Evolutionary conservation across 2,329 filamentous ascomycete genomes (phyloP).

Genomic region (Epichloe gansuensis): DNA sequence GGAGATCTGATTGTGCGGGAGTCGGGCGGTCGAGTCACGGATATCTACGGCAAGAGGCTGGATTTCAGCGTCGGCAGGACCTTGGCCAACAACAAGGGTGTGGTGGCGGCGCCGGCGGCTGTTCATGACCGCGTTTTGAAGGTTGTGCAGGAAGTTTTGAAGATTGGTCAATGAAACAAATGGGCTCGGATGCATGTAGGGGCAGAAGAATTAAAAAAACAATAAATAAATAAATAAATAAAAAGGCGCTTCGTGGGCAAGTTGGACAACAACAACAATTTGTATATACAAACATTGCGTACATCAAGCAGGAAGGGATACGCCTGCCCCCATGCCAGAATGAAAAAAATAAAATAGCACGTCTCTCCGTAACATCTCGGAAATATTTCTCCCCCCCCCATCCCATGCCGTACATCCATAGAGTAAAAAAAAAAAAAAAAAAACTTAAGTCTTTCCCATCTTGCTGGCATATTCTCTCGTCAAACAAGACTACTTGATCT

Average conservation of each 20-base stretch:
- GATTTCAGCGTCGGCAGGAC: slow-evolving; percentile 83
- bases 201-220: not conserved
- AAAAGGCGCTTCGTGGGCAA: no score
- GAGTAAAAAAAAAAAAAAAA: no score
- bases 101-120: slow-evolving; percentile 71
- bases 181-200: no score
- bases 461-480: no score
- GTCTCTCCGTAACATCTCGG: not conserved
- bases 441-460: no score
- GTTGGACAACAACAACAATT: no score
- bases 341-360: not conserved
- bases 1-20: slow-evolving; percentile 90
- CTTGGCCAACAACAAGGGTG: slow-evolving; percentile 79
- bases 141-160: slow-evolving; percentile 70
- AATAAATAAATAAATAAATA: not conserved
- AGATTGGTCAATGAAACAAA: slow-evolving; percentile 11
- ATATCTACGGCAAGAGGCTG: slow-evolving; percentile 70
- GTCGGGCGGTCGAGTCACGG: slow-evolving; percentile 83
- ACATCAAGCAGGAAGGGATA: no score
- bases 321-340: not conserved
- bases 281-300: no score
- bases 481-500: slow-evolving; percentile 57
- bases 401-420: not conserved
- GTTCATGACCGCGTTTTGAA: slow-evolving; percentile 66
- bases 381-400: no score